Evolutionary conservation across 2,329 filamentous ascomycete species (phyloP).

Genomic region (Ceratocystis albifundus): DNA sequence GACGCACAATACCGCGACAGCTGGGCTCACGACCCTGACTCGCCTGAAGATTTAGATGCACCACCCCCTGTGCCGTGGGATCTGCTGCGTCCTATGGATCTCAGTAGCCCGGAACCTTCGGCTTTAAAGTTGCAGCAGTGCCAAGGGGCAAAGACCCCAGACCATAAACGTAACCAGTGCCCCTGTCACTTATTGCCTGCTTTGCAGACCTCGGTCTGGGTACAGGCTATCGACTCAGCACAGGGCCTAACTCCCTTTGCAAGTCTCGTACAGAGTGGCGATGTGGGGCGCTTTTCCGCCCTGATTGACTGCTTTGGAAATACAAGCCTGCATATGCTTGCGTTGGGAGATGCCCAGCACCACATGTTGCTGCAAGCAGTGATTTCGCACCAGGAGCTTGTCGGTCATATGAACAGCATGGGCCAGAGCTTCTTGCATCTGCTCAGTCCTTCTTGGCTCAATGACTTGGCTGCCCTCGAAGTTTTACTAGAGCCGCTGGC

Average conservation of each 20-base stretch:
- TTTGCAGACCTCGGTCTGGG: constrained; percentile 28
- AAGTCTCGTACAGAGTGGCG: constrained; percentile 11
- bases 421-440: constrained; percentile 42
- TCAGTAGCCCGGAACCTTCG: not conserved
- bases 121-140: not conserved
- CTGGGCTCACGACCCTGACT: constrained; percentile 27
- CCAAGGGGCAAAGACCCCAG: constrained; percentile 19
- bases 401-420: constrained; percentile 33
- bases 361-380: constrained; percentile 23
- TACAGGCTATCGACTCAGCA: constrained; percentile 20
- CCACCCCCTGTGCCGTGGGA: constrained; percentile 37
- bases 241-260: not conserved
- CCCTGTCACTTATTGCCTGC: constrained; percentile 28
- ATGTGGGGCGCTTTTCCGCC: constrained; percentile 13
- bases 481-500: constrained; percentile 27
- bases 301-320: constrained; percentile 37
- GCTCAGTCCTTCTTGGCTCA: constrained; percentile 32
- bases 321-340: constrained; percentile 38
- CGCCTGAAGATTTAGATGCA: constrained; percentile 24
- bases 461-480: constrained; percentile 23
- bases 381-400: not conserved
- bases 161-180: constrained; percentile 28
- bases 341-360: constrained; percentile 30
- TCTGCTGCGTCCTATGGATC: constrained; percentile 34
- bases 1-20: constrained; percentile 4